Percentiles rank a stretch among this genome's conserved stretches.
These are phyloP conservation scores for Somion occarium DNA, from an alignment of 1,284 basidiomycete genomes.

Conservation along the genomic window DNA sequence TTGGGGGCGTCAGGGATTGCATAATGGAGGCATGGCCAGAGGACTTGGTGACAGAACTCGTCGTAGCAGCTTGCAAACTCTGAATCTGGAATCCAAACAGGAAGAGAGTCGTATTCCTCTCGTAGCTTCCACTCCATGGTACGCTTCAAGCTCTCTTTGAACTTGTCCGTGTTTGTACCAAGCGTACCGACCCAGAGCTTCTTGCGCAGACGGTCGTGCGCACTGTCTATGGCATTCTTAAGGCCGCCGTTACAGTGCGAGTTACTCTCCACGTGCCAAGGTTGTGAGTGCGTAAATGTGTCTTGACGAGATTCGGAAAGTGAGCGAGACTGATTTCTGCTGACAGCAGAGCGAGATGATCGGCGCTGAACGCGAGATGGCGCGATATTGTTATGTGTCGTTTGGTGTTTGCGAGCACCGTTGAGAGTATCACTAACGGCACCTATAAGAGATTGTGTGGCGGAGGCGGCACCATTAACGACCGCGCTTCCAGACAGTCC, in stretches of 20 bases:
- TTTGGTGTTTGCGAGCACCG: conserved; percentile 22
- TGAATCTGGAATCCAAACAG: conserved; percentile 78
- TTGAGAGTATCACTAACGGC: conserved; percentile 15
- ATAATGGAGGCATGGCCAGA: conserved; percentile 88
- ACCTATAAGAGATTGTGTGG: conserved; percentile 20
- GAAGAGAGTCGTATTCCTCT: conserved; percentile 51
- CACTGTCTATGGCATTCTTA: conserved; percentile 71
- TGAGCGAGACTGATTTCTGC: conserved; percentile 34
- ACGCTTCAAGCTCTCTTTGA: conserved; percentile 49
- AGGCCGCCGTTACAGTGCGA: conserved; percentile 76
- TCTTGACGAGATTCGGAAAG: conserved; percentile 47
- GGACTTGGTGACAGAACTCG: conserved; percentile 85
- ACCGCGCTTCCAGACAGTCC: conserved; percentile 10
- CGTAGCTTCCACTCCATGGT: conserved; percentile 61
- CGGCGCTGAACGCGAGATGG: conserved; percentile 27
- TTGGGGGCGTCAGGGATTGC: conserved; percentile 83
- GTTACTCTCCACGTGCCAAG: conserved; percentile 63
- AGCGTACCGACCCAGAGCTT: conserved; percentile 83
- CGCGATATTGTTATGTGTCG: conserved; percentile 24
- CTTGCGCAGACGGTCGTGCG: conserved; percentile 44
- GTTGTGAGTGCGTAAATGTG: conserved; percentile 20
- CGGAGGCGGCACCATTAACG: conserved; percentile 10
- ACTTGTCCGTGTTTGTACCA: conserved; percentile 61
- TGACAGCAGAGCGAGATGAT: conserved; percentile 28
- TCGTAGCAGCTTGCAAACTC: conserved; percentile 80